Percentiles rank a stretch among this genome's conserved stretches.
phyloP scores from a whole-genome alignment of 306 rosid genomes.

The Astragalus glycyphyllos region DNA sequence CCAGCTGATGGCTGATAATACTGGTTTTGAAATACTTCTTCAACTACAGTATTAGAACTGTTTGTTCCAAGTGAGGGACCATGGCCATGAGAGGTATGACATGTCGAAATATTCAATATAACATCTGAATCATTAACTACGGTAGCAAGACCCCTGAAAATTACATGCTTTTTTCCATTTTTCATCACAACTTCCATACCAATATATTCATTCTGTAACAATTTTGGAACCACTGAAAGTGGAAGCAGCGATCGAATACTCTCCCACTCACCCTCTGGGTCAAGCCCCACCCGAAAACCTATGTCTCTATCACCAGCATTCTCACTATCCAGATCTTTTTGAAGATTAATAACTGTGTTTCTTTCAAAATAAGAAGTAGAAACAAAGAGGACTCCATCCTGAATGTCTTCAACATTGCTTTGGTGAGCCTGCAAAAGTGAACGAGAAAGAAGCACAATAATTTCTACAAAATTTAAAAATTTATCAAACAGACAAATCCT shows the following conservation, averaged over 20 bases:
- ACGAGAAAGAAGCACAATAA: conserved; percentile 31
- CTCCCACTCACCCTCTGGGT: conserved; percentile 71
- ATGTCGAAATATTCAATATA: conserved; percentile 60
- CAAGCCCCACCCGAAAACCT: conserved; percentile 88
- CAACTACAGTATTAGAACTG: conserved; percentile 45
- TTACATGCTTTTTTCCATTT: conserved; percentile 92
- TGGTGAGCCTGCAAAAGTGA: conserved; percentile 56
- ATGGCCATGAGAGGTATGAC: conserved; percentile 57
- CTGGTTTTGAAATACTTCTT: conserved; percentile 81
- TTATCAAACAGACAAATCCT: conserved; percentile 16
- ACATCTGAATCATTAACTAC: conserved; percentile 86
- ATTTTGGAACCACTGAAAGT: conserved; percentile 77
- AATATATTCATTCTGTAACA: conserved; percentile 65
- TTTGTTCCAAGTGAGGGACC: conserved; percentile 48
- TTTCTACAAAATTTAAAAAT: conserved; percentile 12
- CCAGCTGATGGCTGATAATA: conserved; percentile 65
- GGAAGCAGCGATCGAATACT: conserved; percentile 89
- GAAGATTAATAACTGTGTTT: conserved; percentile 66
- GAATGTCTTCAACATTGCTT: conserved; percentile 56
- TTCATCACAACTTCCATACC: conserved; percentile 89
- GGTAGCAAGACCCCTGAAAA: conserved; percentile 86
- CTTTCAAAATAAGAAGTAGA: conserved; percentile 90
- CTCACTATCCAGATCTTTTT: conserved; percentile 60
- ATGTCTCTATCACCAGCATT: conserved; percentile 60
- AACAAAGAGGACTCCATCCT: conserved; percentile 63